Evolutionary conservation across 176 grass and related monocot genomes (phyloP).

Genomic region (Microstegium vimineum): DNA sequence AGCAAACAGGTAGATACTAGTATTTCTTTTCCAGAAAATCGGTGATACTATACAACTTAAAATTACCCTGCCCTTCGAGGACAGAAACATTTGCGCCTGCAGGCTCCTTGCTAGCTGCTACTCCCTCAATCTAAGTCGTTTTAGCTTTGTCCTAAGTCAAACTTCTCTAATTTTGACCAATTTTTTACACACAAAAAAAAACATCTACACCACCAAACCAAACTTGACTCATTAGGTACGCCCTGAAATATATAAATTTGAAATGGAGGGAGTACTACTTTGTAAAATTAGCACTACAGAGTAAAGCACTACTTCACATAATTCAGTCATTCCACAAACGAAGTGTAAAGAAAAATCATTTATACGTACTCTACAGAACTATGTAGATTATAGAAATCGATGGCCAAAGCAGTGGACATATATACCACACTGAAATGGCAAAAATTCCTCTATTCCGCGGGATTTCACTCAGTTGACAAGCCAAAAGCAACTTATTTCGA

Average conservation of each 20-base stretch:
- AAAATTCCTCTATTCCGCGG: neutral
- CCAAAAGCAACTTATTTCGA: neutral
- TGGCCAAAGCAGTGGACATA: neutral
- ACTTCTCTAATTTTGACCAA: too few relatives aligned
- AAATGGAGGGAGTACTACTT: neutral
- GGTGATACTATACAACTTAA: neutral
- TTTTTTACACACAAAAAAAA: too few relatives aligned
- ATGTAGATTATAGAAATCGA: neutral
- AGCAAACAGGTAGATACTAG: too few relatives aligned
- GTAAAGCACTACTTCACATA: too few relatives aligned
- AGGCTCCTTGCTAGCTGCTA: neutral
- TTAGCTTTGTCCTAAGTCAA: too few relatives aligned
- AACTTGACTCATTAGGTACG: too few relatives aligned
- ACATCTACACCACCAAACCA: too few relatives aligned
- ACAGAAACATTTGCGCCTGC: neutral
- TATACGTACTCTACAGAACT: neutral
- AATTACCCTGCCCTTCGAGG: neutral
- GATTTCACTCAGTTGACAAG: neutral
- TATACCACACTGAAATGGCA: neutral
- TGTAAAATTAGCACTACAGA: neutral
- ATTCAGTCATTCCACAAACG: neutral
- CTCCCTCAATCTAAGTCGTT: neutral
- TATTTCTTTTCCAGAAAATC: neutral
- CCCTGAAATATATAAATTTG: neutral
- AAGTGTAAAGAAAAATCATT: neutral